Percentiles rank a stretch among this genome's conserved stretches.
phyloP scores from a whole-genome alignment of 2,329 filamentous ascomycete species.

The Tolypocladium pustulatum region DNA sequence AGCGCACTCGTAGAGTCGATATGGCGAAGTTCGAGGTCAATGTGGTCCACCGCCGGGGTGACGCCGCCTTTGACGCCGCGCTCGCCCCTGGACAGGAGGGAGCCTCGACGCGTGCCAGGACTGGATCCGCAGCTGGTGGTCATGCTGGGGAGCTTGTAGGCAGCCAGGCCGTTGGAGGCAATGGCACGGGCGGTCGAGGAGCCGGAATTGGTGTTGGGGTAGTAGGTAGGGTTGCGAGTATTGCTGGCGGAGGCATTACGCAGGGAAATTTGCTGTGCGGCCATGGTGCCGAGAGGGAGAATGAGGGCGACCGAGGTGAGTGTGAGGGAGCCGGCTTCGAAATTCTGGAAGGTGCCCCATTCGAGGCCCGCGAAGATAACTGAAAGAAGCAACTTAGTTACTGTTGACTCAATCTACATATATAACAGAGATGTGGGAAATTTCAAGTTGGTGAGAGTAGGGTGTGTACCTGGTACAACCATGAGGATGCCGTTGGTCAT shows the following conservation, averaged over 20 bases:
- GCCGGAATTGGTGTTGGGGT: not conserved
- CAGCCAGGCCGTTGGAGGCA: slow-evolving; percentile 3
- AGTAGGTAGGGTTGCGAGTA: slow-evolving; percentile 5
- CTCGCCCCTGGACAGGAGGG: not conserved
- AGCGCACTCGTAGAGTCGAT: slow-evolving; percentile 13
- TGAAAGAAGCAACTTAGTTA: slow-evolving; percentile 9
- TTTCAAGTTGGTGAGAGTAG: not conserved
- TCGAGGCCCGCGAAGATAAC: slow-evolving; percentile 41
- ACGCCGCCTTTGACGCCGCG: not conserved
- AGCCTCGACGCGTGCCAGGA: slow-evolving; percentile 6
- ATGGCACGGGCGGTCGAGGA: not conserved
- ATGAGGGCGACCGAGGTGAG: slow-evolving; percentile 39
- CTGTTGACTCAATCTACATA: not conserved
- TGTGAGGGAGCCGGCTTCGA: slow-evolving; percentile 39
- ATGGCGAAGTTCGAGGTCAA: slow-evolving; percentile 21
- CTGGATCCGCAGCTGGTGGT: slow-evolving; percentile 8
- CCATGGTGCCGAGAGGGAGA: slow-evolving; percentile 40
- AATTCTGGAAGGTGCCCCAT: slow-evolving; percentile 28
- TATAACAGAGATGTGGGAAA: not conserved
- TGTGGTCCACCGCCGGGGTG: slow-evolving; percentile 12
- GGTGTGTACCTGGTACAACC: slow-evolving; percentile 38
- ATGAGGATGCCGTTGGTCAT: slow-evolving; percentile 47
- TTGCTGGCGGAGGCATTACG: slow-evolving; percentile 8
- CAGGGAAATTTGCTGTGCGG: slow-evolving; percentile 33
- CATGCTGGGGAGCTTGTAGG: slow-evolving; percentile 9